A percentile compares a stretch with the other conserved stretches of the same genome.
phyloP scores from a whole-genome alignment of 495 filamentous ascomycete species.

The Aspergillus affinis region DNA sequence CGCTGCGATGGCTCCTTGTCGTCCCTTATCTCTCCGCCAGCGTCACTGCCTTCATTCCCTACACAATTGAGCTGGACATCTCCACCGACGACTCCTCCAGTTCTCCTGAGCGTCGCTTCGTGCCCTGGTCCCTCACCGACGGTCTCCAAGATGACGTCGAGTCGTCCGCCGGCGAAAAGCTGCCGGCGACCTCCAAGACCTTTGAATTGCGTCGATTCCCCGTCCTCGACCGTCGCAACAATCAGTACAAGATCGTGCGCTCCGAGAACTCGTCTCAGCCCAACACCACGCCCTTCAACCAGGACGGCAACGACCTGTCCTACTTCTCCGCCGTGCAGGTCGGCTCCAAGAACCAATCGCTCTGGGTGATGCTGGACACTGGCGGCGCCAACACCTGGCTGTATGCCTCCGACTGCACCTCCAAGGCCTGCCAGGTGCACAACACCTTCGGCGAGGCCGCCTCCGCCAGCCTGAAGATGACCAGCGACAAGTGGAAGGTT shows the following conservation, averaged over 20 bases:
- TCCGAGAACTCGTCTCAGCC: constrained; percentile 51
- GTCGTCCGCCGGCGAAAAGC: constrained; percentile 10
- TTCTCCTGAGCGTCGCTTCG: constrained; percentile 31
- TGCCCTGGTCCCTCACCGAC: constrained; percentile 28
- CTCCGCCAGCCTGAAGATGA: constrained; percentile 55
- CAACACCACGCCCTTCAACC: constrained; percentile 64
- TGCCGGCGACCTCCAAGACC: constrained; percentile 16
- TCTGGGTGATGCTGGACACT: constrained; percentile 78
- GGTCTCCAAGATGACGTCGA: constrained; percentile 20
- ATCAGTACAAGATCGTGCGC: constrained; percentile 57
- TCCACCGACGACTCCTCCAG: constrained; percentile 4
- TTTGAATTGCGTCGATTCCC: constrained; percentile 17
- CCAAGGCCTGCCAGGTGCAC: constrained; percentile 61
- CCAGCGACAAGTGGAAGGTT: constrained; percentile 54
- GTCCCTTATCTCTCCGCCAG: constrained; percentile 21
- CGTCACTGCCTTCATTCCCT: constrained; percentile 23
- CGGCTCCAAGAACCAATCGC: constrained; percentile 60
- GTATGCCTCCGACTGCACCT: constrained; percentile 63
- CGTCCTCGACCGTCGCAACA: constrained; percentile 39
- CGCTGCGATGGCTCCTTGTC: constrained; percentile 27
- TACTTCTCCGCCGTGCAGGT: constrained; percentile 72
- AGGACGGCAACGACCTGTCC: constrained; percentile 74
- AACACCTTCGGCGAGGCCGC: constrained; percentile 61
- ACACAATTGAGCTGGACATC: constrained; percentile 18
- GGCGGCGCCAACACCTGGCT: constrained; percentile 79